Evolutionary conservation across 768 basidiomycete genomes (phyloP).

Genomic region (Termitomyces sp.): DNA sequence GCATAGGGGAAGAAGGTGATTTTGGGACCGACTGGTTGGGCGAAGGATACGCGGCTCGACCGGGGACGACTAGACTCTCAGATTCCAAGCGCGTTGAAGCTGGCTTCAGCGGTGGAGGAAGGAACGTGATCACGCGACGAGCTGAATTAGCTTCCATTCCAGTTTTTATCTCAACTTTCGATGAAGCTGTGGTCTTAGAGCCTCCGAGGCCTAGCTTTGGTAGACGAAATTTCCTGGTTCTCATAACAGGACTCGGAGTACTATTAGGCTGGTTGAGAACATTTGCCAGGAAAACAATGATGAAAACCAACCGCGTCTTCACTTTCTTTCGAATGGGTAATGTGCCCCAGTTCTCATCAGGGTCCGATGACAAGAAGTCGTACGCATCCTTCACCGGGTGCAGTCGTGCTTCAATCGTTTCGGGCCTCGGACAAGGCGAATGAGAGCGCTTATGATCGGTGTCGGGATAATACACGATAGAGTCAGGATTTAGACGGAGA

Average conservation of each 20-base stretch:
- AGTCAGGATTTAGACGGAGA: not conserved
- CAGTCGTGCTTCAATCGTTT: not conserved
- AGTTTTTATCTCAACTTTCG: slow-evolving; percentile 3
- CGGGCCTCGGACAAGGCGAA: slow-evolving; percentile 4
- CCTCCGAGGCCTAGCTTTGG: not conserved
- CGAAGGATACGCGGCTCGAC: slow-evolving; percentile 12
- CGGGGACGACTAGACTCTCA: not conserved
- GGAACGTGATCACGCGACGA: slow-evolving; percentile 19
- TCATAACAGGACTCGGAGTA: not conserved
- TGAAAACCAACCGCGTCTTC: slow-evolving; percentile 16
- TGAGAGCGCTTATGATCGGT: not conserved
- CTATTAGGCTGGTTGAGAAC: not conserved
- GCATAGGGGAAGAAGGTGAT: slow-evolving; percentile 1
- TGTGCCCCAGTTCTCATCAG: slow-evolving; percentile 33
- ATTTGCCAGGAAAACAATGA: not conserved
- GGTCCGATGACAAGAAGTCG: slow-evolving; percentile 17
- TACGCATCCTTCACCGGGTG: slow-evolving; percentile 21
- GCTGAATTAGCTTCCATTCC: slow-evolving; percentile 18
- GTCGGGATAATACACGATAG: slow-evolving; percentile 1
- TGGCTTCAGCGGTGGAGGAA: slow-evolving; percentile 18
- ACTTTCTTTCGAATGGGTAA: slow-evolving; percentile 26
- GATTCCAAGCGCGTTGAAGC: not conserved
- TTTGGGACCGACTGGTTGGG: slow-evolving; percentile 2
- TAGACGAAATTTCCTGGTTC: slow-evolving; percentile 11
- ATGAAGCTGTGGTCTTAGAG: not conserved